Conservation (phyloP, 257 asterid genomes). For the Solanum rostratum region DNA sequence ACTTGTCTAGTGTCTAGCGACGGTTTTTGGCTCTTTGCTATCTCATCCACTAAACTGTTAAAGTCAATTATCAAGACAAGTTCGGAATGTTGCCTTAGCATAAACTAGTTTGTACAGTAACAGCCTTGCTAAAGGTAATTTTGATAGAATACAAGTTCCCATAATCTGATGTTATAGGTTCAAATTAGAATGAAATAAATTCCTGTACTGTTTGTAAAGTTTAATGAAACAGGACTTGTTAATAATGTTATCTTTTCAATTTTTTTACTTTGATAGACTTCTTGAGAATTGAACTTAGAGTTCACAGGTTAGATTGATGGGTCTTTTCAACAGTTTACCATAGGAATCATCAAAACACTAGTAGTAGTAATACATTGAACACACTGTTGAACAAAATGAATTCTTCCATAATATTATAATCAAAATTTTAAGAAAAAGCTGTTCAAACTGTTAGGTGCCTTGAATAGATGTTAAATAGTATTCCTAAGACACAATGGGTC, state of each 20-base stretch:
- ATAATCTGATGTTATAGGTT: not conserved
- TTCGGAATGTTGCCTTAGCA: not conserved
- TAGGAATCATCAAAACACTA: not conserved
- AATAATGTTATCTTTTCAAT: not conserved
- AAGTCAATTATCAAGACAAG: not conserved
- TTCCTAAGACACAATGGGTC: not conserved
- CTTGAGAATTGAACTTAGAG: not conserved
- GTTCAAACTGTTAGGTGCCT: not conserved
- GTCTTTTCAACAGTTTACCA: not conserved
- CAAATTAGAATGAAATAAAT: not conserved
- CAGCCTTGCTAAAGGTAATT: not conserved
- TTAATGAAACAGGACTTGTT: not conserved
- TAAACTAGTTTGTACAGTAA: not conserved
- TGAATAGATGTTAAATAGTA: not conserved
- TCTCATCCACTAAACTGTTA: not conserved
- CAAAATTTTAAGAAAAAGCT: not conserved
- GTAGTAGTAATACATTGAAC: not conserved
- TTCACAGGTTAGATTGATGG: not conserved
- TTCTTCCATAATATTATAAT: not conserved
- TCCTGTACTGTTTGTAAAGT: not conserved
- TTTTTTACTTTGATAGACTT: not conserved
- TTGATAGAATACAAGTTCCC: not conserved
- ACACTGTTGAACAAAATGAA: not conserved
- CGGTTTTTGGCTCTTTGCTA: not conserved
- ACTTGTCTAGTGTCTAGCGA: not conserved